A percentile compares a stretch with the other conserved stretches of the same genome.
Conservation (phyloP, 768 basidiomycete genomes). For the Hydnomerulius pinastri region DNA sequence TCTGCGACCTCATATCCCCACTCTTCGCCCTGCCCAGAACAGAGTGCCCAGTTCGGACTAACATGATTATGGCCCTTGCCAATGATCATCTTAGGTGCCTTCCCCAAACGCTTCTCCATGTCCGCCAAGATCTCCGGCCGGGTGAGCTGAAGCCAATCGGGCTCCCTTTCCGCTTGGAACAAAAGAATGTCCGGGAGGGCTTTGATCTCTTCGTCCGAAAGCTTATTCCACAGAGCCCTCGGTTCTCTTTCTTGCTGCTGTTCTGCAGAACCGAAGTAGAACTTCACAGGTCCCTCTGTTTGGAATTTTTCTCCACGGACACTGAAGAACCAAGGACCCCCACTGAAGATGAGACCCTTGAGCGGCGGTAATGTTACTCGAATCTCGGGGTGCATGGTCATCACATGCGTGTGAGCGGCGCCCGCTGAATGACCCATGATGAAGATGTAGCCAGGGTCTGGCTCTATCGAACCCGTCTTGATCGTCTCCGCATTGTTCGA, state of each 20-base stretch:
- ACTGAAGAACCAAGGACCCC: slow-evolving; percentile 45
- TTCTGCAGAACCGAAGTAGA: slow-evolving; percentile 41
- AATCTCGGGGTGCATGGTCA: slow-evolving; percentile 42
- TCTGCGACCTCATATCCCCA: slow-evolving; percentile 54
- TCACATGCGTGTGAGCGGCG: slow-evolving; percentile 47
- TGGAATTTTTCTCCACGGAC: slow-evolving; percentile 28
- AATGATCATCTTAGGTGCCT: slow-evolving; percentile 37
- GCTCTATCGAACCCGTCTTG: slow-evolving; percentile 16
- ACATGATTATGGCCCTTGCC: slow-evolving; percentile 64
- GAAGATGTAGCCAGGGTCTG: slow-evolving; percentile 46
- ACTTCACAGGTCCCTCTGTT: slow-evolving; percentile 23
- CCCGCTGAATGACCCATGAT: slow-evolving; percentile 68
- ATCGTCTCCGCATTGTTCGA: slow-evolving; percentile 36
- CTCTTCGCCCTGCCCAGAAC: slow-evolving; percentile 59
- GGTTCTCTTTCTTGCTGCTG: slow-evolving; percentile 44
- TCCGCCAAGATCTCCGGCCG: slow-evolving; percentile 40
- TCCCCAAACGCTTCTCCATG: slow-evolving; percentile 38
- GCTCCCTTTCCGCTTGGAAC: slow-evolving; percentile 56
- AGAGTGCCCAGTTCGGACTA: slow-evolving; percentile 51
- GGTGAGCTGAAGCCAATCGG: slow-evolving; percentile 41
- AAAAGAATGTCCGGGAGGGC: slow-evolving; percentile 49
- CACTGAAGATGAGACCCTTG: slow-evolving; percentile 47
- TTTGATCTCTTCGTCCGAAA: slow-evolving; percentile 36
- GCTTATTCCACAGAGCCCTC: slow-evolving; percentile 39
- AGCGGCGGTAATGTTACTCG: slow-evolving; percentile 34